Base-by-base conservation (phyloP, 164 flowering plant species). In the Saururus chinensis region DNA sequence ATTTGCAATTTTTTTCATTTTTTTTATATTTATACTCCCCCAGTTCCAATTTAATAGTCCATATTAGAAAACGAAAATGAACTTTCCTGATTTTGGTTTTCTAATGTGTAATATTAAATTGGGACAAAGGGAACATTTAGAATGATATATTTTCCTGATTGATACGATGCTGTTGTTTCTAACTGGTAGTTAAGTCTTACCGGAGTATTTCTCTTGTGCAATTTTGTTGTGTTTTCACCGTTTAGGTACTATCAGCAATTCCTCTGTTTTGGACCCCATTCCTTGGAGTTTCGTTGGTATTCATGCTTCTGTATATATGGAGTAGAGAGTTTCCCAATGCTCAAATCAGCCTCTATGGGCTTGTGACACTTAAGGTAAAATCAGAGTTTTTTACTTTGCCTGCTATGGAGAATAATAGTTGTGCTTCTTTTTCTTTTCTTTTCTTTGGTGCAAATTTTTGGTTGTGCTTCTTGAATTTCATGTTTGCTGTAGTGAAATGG, bases 241-340 rank as follows among this genome's bases (percentile, higher is more conserved):
- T 30, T 45, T 57, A 64, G 67, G 61, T 20, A 16, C 35, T 64
- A 20, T 64, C 84, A 45, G 73, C 66, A 3, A 59, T 82, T 59
- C 87, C 85, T 13, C 42, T 64, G 30, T 53, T 82, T 0, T 64
- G 72, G 75, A 14, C 74, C 56, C 75, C 74, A 0, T 80, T 77
- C 63, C 70, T 75, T 72, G 86, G 79, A 20, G 57, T 57, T 30
- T 79, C 87, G 0, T 60, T 82, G 68, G 89, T 84, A 19, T 84
- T 76, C 66, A 79, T 84, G 89, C 72, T 84, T 53, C 71, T 77
- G 49, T 84, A 84, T 51, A 67, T 82, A 11, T 84, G 89, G 87
- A 69, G 80, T 22, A 74, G 89, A 16, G 87, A 84, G 62, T 77
- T 76, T 63, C 82, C 87, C 24, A 82, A 82, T 65, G 82, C 82